Evolutionary conservation across 2,329 filamentous ascomycete species (phyloP), one percentile per base, ranked within the genome.

Genomic region (Thyridium curvatum): DNA sequence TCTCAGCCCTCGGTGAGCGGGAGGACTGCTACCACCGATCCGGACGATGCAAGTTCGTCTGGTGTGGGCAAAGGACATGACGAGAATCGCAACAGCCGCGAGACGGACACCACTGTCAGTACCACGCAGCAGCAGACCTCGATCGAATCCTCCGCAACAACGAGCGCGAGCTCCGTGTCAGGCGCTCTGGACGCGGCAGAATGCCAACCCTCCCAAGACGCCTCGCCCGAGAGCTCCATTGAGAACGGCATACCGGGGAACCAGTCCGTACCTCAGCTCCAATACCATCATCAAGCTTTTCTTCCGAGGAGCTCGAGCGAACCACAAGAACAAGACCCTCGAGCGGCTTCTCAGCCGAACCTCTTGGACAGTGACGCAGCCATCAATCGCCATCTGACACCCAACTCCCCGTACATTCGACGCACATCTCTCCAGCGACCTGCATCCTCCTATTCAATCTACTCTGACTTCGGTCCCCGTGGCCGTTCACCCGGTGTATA

Each of bases 391-490:
- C 77, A 83, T 55, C 63, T 86, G 29, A 79, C 79, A 3, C 79
- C 75, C 17, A 77, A 61, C 33, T 71, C 73, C 12, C 64, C 68
- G 51, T 66, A 69, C 51, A 66, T 73, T 47, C 66, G 71, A 51
- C 65, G 77, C 52, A 77, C 68, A 42, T 78, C 77, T 12, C 56
- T 84, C 45, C 73, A 75, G 31, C 74, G 90, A 37, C 89, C 89
- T 5, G 72, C 72, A 17, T 95, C 90, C 12, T 71, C 82, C 5
- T 90, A 89, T 59, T 93, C 86, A 3, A 71, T 77, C 12, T 75
- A 76, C 35, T 88, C 86, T 13, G 88, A 94, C 35, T 64, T 79
- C 44, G 74, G 73, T 18, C 63, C 66, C 28, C 77, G 82, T 38
- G 81, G 82, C 28, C 78, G 83, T 28, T 82, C 78, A 12, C 75